Base-by-base conservation (phyloP, 2,329 filamentous ascomycete genomes). In the Exophiala spinifera region DNA sequence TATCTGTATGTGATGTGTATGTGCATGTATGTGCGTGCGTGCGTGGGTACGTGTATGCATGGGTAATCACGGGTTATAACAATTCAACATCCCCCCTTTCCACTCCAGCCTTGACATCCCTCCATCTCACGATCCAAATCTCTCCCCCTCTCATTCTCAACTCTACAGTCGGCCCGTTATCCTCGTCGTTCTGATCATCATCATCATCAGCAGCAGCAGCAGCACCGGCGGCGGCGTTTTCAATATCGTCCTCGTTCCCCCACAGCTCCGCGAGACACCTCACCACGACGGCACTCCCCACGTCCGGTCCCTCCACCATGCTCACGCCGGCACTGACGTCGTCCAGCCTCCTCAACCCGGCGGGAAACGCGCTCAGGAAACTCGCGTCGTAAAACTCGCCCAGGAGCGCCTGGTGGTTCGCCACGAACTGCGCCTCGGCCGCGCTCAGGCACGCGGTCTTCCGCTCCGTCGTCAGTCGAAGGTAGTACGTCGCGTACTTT, bases 281-380 rank as follows among this genome's bases (percentile, higher is more conserved):
- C 37, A 91, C 84, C 70, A 99, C 96, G 1, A 97, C 91, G 6
- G 90, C 90, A 1, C 82, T 79, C 57, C 94, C 88, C 45, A 84
- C 74, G 68, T 97, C 94, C 0, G 94, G 94, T 1, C 82, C 78
- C 67, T 96, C 91, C 25, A 97, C 83, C 94, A 99, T 99, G 73
- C 83, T 91, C 53, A 92, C 86, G 8, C 91, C 91, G 25, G 91
- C 92, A 31, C 56, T 62, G 13, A 88, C 89, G 74, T 99, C 94
- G 72, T 97, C 95, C 50, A 99, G 76, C 62, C 91, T 85, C 70
- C 92, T 87, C 64, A 99, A 72, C 43, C 83, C 78, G 13, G 82
- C 74, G 0, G 94, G 94, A 64, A 99, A 96, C 11, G 87, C 84
- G 0, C 79, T 80, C 14, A 99, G 79, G 66, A 99, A 99, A 1